These are phyloP conservation scores for Magnolia sinica DNA, from an alignment of 164 flowering plant genomes.

Conservation along the genomic window DNA sequence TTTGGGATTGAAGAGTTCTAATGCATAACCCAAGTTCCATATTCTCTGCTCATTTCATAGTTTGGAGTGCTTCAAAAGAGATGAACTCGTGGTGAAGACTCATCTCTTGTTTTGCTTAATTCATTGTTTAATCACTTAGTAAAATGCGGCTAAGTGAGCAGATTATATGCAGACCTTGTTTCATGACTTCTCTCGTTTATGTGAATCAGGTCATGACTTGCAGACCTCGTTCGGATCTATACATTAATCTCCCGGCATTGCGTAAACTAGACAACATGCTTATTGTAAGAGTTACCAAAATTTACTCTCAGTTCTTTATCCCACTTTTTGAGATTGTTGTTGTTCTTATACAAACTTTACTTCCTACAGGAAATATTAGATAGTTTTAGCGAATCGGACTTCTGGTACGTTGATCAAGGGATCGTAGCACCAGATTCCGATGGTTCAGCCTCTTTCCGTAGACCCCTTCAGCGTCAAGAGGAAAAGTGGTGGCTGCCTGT, in stretches of 20 bases:
- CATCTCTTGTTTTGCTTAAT: neutral
- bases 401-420: conserved; percentile 98
- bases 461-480: conserved; percentile 68
- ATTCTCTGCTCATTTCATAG: neutral
- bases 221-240: conserved; percentile 82
- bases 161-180: too few species aligned
- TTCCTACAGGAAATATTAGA: conserved; percentile 77
- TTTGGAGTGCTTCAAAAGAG: neutral
- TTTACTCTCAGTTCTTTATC: neutral
- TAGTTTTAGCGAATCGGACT: conserved; percentile 64
- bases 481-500: conserved; percentile 99
- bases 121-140: neutral
- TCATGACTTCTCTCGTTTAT: neutral
- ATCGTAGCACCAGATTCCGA: conserved; percentile 57
- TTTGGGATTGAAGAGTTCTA: neutral
- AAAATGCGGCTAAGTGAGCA: too few species aligned
- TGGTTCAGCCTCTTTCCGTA: conserved; percentile 66
- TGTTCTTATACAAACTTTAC: neutral
- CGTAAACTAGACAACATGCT: conserved; percentile 92
- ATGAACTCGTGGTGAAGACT: neutral
- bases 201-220: conserved; percentile 78
- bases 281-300: conserved; percentile 51
- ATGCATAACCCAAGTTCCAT: neutral
- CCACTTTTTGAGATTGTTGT: neutral
- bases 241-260: conserved; percentile 84